Conservation (phyloP, 208 protist species). For the Crithidia fasciculata region DNA sequence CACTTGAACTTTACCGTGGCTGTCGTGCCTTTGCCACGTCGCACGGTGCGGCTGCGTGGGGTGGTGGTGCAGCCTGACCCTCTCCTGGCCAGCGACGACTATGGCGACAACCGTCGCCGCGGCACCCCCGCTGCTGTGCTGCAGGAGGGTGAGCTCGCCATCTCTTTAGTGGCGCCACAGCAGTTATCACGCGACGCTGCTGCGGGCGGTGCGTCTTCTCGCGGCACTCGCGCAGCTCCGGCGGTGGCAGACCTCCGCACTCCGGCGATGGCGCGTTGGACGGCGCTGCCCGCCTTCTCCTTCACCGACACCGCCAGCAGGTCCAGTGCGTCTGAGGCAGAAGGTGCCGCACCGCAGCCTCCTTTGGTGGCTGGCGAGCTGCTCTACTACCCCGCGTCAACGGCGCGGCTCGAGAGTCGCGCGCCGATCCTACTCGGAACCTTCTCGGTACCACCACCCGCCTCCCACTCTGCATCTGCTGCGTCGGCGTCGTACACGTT, state of each 20-base stretch:
- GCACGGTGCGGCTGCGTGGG: constrained; percentile 8
- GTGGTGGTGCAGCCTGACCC: constrained; percentile 8
- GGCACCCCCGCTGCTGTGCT: background rate
- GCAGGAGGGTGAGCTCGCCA: background rate
- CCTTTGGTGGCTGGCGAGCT: constrained; percentile 9
- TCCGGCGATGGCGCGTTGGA: constrained; percentile 13
- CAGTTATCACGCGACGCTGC: no score
- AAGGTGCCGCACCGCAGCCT: background rate
- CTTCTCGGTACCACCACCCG: constrained; percentile 11
- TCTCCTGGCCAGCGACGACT: background rate
- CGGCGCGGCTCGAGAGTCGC: background rate
- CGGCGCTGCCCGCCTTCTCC: constrained; percentile 1
- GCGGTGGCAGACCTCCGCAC: constrained; percentile 7
- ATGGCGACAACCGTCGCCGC: background rate
- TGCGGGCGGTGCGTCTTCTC: background rate
- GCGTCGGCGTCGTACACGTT: constrained; percentile 1
- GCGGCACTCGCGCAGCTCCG: background rate
- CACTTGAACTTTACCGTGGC: constrained; percentile 8
- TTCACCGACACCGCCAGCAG: constrained; percentile 2
- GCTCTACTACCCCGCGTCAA: background rate
- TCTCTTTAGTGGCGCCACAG: background rate
- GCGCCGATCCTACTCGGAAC: constrained; percentile 9
- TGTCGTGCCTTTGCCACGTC: constrained; percentile 6
- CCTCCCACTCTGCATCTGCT: background rate
- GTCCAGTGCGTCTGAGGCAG: no score